These are phyloP conservation scores for Ceratobasidium sp. DNA, from an alignment of 1,284 basidiomycete genomes.

Conservation along the genomic window DNA sequence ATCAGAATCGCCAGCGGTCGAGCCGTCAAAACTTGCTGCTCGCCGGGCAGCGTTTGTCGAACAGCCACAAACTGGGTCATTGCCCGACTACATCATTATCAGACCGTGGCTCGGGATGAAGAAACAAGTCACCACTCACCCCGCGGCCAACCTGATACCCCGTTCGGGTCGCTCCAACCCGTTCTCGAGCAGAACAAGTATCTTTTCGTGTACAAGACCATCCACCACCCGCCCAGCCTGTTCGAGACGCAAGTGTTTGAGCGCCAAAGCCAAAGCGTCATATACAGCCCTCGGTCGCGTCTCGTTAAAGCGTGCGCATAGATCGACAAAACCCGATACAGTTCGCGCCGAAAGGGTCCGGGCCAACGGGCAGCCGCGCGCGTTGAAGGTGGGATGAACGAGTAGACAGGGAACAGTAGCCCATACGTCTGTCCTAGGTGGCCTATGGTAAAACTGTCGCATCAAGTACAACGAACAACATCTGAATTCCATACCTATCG, in stretches of 20 bases:
- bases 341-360: neutral
- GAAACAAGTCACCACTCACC: slow-evolving; percentile 15
- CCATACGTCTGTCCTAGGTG: neutral
- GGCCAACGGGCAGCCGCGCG: slow-evolving; percentile 10
- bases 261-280: slow-evolving; percentile 1
- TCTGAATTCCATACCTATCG: neutral
- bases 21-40: neutral
- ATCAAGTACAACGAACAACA: neutral
- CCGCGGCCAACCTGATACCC: slow-evolving; percentile 35
- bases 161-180: slow-evolving; percentile 40
- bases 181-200: slow-evolving; percentile 25
- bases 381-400: neutral
- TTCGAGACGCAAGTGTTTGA: slow-evolving; percentile 30
- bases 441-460: neutral
- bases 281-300: slow-evolving; percentile 13
- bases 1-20: slow-evolving; percentile 56
- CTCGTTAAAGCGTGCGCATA: slow-evolving; percentile 22
- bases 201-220: slow-evolving; percentile 9
- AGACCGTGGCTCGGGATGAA: neutral
- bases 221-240: neutral
- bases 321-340: slow-evolving; percentile 19
- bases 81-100: slow-evolving; percentile 5
- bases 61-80: slow-evolving; percentile 6
- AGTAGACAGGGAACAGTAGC: slow-evolving; percentile 18
- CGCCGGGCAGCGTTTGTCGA: slow-evolving; percentile 5